These are phyloP conservation scores for Cytospora schulzeri DNA, from an alignment of 2,329 filamentous ascomycete genomes.

Conservation along the genomic window DNA sequence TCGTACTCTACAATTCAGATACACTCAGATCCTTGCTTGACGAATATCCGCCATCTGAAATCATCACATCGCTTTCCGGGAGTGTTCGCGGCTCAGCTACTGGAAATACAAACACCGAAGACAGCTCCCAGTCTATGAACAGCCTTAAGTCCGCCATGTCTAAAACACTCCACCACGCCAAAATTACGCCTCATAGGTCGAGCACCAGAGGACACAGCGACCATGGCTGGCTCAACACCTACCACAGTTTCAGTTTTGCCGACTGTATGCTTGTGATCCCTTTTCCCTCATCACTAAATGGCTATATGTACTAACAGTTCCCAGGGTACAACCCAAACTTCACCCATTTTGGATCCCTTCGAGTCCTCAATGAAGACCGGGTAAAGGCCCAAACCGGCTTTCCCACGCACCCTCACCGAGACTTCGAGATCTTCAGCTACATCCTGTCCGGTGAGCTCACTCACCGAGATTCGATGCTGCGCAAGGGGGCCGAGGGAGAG, in stretches of 20 bases:
- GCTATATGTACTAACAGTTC: neutral
- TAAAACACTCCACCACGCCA: conserved; percentile 65
- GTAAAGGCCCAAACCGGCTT: conserved; percentile 76
- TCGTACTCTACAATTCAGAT: conserved; percentile 34
- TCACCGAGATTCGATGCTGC: conserved; percentile 83
- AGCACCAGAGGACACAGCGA: conserved; percentile 73
- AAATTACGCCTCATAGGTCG: conserved; percentile 75
- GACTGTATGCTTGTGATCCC: conserved; percentile 44
- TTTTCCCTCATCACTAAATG: neutral
- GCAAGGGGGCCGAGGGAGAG: conserved; percentile 64
- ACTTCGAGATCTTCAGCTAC: conserved; percentile 90
- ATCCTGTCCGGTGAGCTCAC: conserved; percentile 84
- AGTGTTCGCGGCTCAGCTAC: neutral
- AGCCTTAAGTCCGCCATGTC: conserved; percentile 56
- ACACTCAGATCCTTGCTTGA: conserved; percentile 28
- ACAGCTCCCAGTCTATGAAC: conserved; percentile 36
- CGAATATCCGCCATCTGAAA: conserved; percentile 14
- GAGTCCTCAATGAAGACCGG: conserved; percentile 88
- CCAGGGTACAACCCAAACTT: conserved; percentile 63
- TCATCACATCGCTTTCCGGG: neutral
- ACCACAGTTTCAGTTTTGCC: conserved; percentile 85
- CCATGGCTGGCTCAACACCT: conserved; percentile 86
- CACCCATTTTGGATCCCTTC: conserved; percentile 72
- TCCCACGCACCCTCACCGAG: conserved; percentile 80
- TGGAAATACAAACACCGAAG: neutral